Conservation (phyloP, 208 protist species). For the Trypanosoma caninum region DNA sequence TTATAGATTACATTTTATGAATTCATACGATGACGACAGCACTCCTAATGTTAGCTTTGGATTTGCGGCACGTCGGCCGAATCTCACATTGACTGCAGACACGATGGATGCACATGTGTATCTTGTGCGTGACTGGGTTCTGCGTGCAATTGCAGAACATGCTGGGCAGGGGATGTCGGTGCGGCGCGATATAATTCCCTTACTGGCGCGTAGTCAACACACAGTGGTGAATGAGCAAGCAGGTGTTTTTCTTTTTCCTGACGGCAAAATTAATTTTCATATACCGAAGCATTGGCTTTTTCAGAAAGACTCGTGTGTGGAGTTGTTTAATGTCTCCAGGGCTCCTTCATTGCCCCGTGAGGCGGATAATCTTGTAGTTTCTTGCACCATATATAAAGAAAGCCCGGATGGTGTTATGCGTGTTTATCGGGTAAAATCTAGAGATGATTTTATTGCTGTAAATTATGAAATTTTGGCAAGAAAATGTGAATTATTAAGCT, state of each 20-base stretch:
- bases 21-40: slow-evolving; percentile 43
- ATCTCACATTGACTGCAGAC: slow-evolving; percentile 65
- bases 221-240: slow-evolving; percentile 46
- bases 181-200: slow-evolving; percentile 39
- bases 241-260: slow-evolving; percentile 43
- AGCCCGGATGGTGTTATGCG: slow-evolving; percentile 30
- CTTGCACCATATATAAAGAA: slow-evolving; percentile 76
- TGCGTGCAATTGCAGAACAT: slow-evolving; percentile 62
- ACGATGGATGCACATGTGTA: slow-evolving; percentile 72
- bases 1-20: slow-evolving; percentile 67
- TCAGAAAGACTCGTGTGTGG: slow-evolving; percentile 31
- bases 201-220: slow-evolving; percentile 69
- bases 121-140: slow-evolving; percentile 66
- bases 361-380: slow-evolving; percentile 68
- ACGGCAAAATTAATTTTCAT: slow-evolving; percentile 42
- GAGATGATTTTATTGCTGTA: slow-evolving; percentile 62
- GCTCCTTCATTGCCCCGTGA: slow-evolving; percentile 36
- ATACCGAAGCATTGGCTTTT: slow-evolving; percentile 73
- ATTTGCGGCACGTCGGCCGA: slow-evolving; percentile 59
- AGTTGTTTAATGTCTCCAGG: slow-evolving; percentile 50
- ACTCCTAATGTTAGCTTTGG: slow-evolving; percentile 46
- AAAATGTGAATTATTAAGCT: slow-evolving; percentile 51
- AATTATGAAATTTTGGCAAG: slow-evolving; percentile 62
- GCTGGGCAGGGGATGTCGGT: slow-evolving; percentile 30
- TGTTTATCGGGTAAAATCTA: slow-evolving; percentile 61